Percentiles rank a stretch among this genome's conserved stretches.
Conservation (phyloP, 2,329 filamentous ascomycete species). For the Ascochyta pisi region DNA sequence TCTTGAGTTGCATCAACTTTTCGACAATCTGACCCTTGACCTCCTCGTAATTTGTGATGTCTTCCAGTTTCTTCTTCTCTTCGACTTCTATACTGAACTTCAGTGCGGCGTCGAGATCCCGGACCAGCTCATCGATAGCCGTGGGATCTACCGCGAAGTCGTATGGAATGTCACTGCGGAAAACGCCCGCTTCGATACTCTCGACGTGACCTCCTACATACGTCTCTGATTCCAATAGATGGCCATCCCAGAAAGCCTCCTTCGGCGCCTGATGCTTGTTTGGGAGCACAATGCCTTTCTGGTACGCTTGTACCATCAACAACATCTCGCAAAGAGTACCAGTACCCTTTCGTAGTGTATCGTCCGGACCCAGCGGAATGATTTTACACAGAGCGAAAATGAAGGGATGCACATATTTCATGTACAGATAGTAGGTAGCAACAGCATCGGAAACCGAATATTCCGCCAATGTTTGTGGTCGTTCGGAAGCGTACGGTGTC, state of each 20-base stretch:
- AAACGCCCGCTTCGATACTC: conserved; percentile 98
- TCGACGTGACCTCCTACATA: conserved; percentile 99
- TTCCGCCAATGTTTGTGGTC: conserved; percentile 92
- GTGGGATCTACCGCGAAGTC: conserved; percentile 89
- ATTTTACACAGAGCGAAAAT: conserved; percentile 99
- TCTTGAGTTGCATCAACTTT: conserved; percentile 73
- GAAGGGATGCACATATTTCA: conserved; percentile 99
- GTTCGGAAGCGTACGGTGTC: conserved; percentile 85
- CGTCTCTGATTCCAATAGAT: conserved; percentile 94
- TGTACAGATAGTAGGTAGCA: conserved; percentile 98
- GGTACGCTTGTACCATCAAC: conserved; percentile 97
- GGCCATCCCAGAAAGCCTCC: conserved; percentile 95
- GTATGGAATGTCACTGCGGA: conserved; percentile 92
- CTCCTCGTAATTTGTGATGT: conserved; percentile 60
- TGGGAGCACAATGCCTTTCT: conserved; percentile 88
- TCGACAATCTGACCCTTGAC: conserved; percentile 82
- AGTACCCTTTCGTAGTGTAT: conserved; percentile 92
- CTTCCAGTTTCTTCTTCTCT: conserved; percentile 60
- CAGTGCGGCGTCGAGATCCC: conserved; percentile 85
- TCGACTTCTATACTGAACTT: conserved; percentile 73
- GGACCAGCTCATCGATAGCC: conserved; percentile 87
- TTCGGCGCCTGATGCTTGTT: conserved; percentile 94
- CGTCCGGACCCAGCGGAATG: conserved; percentile 89
- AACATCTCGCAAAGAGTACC: conserved; percentile 99
- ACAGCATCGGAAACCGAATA: conserved; percentile 99